Evolutionary conservation across 2,329 filamentous ascomycete genomes (phyloP).

Genomic region (Aspergillus sp.): DNA sequence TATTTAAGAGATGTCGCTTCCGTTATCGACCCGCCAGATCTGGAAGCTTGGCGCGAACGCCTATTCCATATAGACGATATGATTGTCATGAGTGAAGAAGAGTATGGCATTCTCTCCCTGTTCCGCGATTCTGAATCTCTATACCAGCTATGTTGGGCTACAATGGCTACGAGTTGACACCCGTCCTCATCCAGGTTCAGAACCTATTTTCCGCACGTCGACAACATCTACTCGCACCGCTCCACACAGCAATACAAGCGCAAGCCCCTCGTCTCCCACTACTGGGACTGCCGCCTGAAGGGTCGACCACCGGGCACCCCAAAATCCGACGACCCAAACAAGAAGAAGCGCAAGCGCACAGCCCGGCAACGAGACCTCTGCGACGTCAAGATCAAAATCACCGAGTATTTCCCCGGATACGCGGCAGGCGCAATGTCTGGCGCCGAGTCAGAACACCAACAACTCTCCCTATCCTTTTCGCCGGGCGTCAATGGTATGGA

Average conservation of each 20-base stretch:
- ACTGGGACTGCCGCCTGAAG: conserved; percentile 82
- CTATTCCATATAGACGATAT: conserved; percentile 74
- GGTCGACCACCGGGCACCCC: conserved; percentile 75
- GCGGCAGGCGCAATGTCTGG: conserved; percentile 22
- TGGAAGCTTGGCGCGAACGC: conserved; percentile 68
- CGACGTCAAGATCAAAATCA: conserved; percentile 84
- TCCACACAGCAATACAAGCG: conserved; percentile 79
- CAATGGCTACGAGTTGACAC: background rate
- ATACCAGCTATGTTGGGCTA: too few relatives aligned
- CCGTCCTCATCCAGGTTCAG: conserved; percentile 57
- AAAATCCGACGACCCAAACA: conserved; percentile 75
- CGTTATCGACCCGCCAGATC: conserved; percentile 65
- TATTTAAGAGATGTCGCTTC: conserved; percentile 48
- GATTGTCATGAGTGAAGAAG: conserved; percentile 70
- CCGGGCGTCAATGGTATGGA: conserved; percentile 26
- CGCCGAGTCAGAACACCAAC: background rate
- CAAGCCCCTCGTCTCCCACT: conserved; percentile 79
- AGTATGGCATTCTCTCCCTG: conserved; percentile 52
- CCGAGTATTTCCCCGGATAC: conserved; percentile 66
- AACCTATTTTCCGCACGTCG: conserved; percentile 79
- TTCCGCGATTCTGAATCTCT: background rate
- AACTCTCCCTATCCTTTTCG: background rate
- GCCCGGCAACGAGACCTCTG: conserved; percentile 77
- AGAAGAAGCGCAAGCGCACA: conserved; percentile 77
- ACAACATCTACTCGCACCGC: conserved; percentile 82